Evolutionary conservation across 768 basidiomycete species (phyloP), one percentile per base, ranked within the genome.

Genomic region (Mycena floridula): DNA sequence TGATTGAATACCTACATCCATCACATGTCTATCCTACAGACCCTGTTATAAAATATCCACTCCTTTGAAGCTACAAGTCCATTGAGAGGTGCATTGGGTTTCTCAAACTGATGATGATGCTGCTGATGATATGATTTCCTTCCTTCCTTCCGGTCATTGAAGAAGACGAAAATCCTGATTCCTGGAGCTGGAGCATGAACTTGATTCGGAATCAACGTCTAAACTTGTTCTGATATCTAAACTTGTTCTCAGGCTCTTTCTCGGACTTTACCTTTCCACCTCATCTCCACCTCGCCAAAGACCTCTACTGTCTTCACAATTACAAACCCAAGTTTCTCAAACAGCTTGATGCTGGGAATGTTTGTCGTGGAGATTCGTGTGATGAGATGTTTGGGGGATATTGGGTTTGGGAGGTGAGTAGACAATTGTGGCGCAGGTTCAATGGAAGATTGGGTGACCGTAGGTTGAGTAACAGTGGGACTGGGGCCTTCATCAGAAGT

Each of bases 221-320:
- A n/a, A n/a, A n/a, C n/a, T n/a, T n/a, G n/a, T n/a, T n/a, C n/a
- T n/a, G n/a, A n/a, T n/a, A n/a, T n/a, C n/a, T n/a, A n/a, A n/a
- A n/a, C n/a, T n/a, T n/a, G n/a, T n/a, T n/a, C n/a, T n/a, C 13
- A 3, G 7, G 32, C 32, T 35, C 32, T 35, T 35, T 35, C n/a
- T n/a, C 7, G 32, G 13, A 35, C 32, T 13, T 35, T 13, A 3
- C 22, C 35, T n/a, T n/a, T 38, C 61, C 64, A 75, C 22, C 85
- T 76, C 79, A 96, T 75, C 66, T 95, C 92, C 13, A 89, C 76
- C 62, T 97, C 90, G 26, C 75, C 68, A 52, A 93, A 97, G 8
- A 89, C 82, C 40, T 81, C 74, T 13, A 84, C 81, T 9, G 66
- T 63, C 56, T 85, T 86, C 8, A 76, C 79, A 26, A 85, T 64